Percentiles rank a stretch among this genome's conserved stretches.
These are phyloP conservation scores for Canavalia ensiformis DNA, from an alignment of 306 rosid genomes.

Conservation along the genomic window DNA sequence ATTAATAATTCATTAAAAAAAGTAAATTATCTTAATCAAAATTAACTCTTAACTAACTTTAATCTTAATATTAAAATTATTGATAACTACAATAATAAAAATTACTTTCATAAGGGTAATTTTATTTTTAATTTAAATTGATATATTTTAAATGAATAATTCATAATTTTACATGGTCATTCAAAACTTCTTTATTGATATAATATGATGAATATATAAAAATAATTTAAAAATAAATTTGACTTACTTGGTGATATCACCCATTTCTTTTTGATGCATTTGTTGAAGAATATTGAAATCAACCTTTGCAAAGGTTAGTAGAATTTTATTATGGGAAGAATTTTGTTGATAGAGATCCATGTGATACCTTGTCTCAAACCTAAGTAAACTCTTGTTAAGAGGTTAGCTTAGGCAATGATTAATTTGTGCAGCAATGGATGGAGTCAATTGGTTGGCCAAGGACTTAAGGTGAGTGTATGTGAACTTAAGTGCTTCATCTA, in stretches of 20 bases:
- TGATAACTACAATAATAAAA: too few species aligned
- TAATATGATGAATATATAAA: too few species aligned
- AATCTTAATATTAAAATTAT: too few species aligned
- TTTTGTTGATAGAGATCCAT: conserved; percentile 28
- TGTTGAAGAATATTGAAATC: conserved; percentile 49
- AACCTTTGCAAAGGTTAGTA: conserved; percentile 42
- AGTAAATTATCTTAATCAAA: too few species aligned
- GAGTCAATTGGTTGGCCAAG: background rate
- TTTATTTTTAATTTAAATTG: too few species aligned
- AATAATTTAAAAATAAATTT: too few species aligned
- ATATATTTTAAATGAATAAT: too few species aligned
- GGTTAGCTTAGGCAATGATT: conserved; percentile 22
- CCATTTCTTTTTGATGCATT: conserved; percentile 29
- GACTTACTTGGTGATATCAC: conserved; percentile 21
- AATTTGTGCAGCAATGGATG: background rate
- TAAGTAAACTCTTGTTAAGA: conserved; percentile 6
- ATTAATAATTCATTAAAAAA: too few species aligned
- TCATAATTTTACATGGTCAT: too few species aligned
- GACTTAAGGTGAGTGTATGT: conserved; percentile 14
- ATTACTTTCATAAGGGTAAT: too few species aligned
- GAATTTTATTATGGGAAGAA: background rate
- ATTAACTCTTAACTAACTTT: too few species aligned
- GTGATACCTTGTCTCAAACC: conserved; percentile 28
- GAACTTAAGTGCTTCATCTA: conserved; percentile 52
- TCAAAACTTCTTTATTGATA: too few species aligned